Evolutionary conservation across 140 eudicot genomes (phyloP), one percentile per base, ranked within the genome.

Genomic region (Cichorium intybus): DNA sequence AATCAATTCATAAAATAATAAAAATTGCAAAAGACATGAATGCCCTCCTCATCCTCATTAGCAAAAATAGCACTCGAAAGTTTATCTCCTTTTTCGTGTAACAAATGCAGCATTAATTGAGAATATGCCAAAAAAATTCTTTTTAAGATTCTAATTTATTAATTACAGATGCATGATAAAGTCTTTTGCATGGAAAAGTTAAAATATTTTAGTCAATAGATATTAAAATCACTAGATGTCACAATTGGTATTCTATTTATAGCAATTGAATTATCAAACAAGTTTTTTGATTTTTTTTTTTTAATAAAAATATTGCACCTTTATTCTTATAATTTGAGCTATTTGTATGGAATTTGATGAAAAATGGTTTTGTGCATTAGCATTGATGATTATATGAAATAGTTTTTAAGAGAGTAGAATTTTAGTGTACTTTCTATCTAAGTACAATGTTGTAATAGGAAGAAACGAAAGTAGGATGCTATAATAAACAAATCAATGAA

Each of bases 161-260:
- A 56, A 3, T 57, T 39, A 18, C 39, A 55, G 33, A 39, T 43
- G 21, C 16, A 23, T 51, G 57, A 43, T 56, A 27, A 43, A 69
- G 33, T 45, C 18, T 37, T 15, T 31, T n/a, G 28, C 27, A 55
- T 63, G 51, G 48, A 54, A 64, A 26, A 23, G 66, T 29, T 28
- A 6, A 35, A 15, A 24, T 22, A 3, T 52, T 7, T 16, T 56
- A 56, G 21, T 64, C 67, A 45, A 45, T 35, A 64, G 14, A 20
- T 55, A 47, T 29, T 27, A 29, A 28, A 39, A 54, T 20, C 10
- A 54, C 23, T 46, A 47, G 52, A 22, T 27, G 50, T 63, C 31
- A 41, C 29, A 64, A 33, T 33, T 55, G 51, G 37, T 37, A 56
- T 73, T 15, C 26, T 34, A 71, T 34, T 16, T 17, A 41, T 23